A percentile compares a stretch with the other conserved stretches of the same genome.
These are phyloP conservation scores for Neurospora sp. DNA, from an alignment of 495 filamentous ascomycete genomes.

Conservation along the genomic window DNA sequence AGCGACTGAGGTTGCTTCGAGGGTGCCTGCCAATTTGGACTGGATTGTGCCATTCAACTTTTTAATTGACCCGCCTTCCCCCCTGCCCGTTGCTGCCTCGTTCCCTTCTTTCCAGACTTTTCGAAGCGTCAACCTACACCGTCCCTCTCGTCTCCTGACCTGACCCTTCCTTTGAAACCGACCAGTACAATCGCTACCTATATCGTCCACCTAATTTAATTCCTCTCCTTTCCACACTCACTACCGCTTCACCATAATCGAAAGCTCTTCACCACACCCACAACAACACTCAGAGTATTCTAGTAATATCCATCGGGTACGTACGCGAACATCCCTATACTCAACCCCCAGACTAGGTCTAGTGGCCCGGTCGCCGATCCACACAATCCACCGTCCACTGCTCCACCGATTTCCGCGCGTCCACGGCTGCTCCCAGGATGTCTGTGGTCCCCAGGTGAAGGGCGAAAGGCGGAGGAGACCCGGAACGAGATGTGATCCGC, in stretches of 20 bases:
- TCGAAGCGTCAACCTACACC: background rate
- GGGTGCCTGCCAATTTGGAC: background rate
- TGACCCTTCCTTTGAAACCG: background rate
- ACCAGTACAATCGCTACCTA: background rate
- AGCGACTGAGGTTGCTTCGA: background rate
- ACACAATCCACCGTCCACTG: background rate
- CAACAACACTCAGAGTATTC: background rate
- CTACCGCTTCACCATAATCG: background rate
- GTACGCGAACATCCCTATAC: background rate
- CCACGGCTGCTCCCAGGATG: background rate
- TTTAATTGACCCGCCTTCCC: background rate
- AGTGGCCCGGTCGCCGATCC: background rate
- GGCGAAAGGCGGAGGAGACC: background rate
- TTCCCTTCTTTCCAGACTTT: background rate
- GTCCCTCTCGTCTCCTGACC: background rate
- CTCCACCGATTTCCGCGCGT: background rate
- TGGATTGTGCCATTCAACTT: background rate
- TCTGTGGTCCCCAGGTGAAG: background rate
- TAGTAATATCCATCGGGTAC: background rate
- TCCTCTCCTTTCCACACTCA: background rate
- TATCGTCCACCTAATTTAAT: background rate
- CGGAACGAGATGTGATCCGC: background rate
- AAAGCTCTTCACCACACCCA: background rate
- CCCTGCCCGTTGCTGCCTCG: background rate
- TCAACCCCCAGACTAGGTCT: background rate